These are phyloP conservation scores for Paraphoma sp. DNA, from an alignment of 2,329 filamentous ascomycete species.

Conservation along the genomic window DNA sequence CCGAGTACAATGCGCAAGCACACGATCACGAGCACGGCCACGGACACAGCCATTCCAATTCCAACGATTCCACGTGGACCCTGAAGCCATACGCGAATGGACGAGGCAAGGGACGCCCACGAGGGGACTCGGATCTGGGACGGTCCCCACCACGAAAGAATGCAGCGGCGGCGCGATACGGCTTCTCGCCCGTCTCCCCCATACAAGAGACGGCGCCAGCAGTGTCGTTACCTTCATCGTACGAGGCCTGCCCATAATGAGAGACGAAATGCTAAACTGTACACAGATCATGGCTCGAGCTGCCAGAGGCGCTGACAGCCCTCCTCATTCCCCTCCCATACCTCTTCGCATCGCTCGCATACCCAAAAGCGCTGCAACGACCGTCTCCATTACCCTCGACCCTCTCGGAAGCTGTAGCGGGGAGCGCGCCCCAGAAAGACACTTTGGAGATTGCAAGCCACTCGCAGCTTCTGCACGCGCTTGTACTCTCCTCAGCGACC, in stretches of 20 bases:
- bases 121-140: slow-evolving; percentile 56
- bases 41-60: slow-evolving; percentile 26
- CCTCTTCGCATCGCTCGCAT: slow-evolving; percentile 55
- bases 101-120: slow-evolving; percentile 43
- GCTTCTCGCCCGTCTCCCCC: slow-evolving; percentile 45
- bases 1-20: slow-evolving; percentile 31
- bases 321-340: slow-evolving; percentile 59
- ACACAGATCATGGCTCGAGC: slow-evolving; percentile 41
- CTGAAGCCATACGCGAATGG: slow-evolving; percentile 38
- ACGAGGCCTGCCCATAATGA: slow-evolving; percentile 7
- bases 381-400: slow-evolving; percentile 23
- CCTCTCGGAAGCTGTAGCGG: slow-evolving; percentile 31
- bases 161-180: slow-evolving; percentile 26
- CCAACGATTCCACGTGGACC: slow-evolving; percentile 37
- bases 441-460: slow-evolving; percentile 10
- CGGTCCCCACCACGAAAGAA: slow-evolving; percentile 39
- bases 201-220: slow-evolving; percentile 40
- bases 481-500: slow-evolving; percentile 55
- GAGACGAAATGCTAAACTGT: slow-evolving; percentile 4
- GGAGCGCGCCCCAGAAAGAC: slow-evolving; percentile 18
- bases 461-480: slow-evolving; percentile 51
- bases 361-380: slow-evolving; percentile 35
- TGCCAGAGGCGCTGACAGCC: slow-evolving; percentile 58
- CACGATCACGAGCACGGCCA: slow-evolving; percentile 32
- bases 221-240: slow-evolving; percentile 26